phyloP scores from a whole-genome alignment of 2,329 filamentous ascomycete genomes.

The Microdochium trichocladiopsis region DNA sequence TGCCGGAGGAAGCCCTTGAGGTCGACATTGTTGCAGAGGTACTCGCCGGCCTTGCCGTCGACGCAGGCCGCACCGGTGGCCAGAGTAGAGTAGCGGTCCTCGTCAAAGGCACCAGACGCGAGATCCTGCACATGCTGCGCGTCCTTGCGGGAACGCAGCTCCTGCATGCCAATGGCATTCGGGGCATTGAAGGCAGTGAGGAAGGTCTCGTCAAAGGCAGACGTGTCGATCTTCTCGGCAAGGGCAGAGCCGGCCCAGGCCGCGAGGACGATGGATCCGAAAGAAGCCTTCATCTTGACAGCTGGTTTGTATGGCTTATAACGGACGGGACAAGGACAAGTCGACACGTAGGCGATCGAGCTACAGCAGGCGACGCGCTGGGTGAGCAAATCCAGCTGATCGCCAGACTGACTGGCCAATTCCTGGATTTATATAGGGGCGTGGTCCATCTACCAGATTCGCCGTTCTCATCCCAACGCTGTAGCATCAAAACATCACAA shows the following conservation, averaged over 20 bases:
- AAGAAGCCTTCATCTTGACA: constrained; percentile 2
- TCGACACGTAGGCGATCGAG: neutral
- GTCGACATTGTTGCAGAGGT: constrained; percentile 28
- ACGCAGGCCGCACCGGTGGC: constrained; percentile 12
- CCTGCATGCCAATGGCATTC: constrained; percentile 2
- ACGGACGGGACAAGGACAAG: neutral
- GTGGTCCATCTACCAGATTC: too few species aligned
- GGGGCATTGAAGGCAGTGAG: constrained; percentile 2
- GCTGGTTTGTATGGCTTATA: neutral
- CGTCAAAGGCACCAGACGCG: constrained; percentile 1
- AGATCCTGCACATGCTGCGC: neutral
- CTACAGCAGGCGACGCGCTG: neutral
- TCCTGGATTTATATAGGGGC: too few species aligned
- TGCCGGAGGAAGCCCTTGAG: constrained; percentile 29
- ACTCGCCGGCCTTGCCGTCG: constrained; percentile 24
- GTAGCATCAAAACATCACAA: too few species aligned
- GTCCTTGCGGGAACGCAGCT: constrained; percentile 1
- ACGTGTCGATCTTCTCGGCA: constrained; percentile 1
- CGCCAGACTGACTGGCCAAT: too few species aligned
- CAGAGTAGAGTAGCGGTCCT: constrained; percentile 1
- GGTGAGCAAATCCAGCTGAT: too few species aligned
- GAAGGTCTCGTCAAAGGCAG: neutral
- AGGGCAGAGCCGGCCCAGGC: neutral
- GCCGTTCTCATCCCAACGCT: too few species aligned
- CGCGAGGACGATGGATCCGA: constrained; percentile 3